Conservation (phyloP, 768 basidiomycete species). For the Amanita pseudoporphyria region DNA sequence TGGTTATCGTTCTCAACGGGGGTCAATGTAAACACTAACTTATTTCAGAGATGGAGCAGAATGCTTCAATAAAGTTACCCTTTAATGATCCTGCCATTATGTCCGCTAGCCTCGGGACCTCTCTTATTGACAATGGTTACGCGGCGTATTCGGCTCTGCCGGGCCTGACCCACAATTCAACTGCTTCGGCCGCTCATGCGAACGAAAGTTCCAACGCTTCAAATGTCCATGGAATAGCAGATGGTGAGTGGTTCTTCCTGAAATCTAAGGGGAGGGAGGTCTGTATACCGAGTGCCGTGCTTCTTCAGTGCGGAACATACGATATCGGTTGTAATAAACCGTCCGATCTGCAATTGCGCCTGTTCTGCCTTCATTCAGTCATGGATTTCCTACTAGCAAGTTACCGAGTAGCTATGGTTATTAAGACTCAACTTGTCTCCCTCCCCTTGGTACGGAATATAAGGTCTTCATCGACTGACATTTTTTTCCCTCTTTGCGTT, state of each 20-base stretch:
- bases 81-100: slow-evolving; percentile 77
- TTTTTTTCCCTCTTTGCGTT: slow-evolving; percentile 23
- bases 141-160: slow-evolving; percentile 54
- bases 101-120: slow-evolving; percentile 55
- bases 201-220: slow-evolving; percentile 12
- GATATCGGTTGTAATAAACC: slow-evolving; percentile 58
- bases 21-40: neutral
- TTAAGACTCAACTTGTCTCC: slow-evolving; percentile 25
- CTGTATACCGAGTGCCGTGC: slow-evolving; percentile 84
- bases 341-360: slow-evolving; percentile 27
- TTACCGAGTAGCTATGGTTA: slow-evolving; percentile 19
- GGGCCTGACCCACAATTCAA: slow-evolving; percentile 22
- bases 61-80: slow-evolving; percentile 24
- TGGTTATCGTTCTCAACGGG: neutral
- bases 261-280: slow-evolving; percentile 70
- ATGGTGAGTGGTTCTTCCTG: slow-evolving; percentile 59
- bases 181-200: slow-evolving; percentile 14
- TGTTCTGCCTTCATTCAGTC: slow-evolving; percentile 20
- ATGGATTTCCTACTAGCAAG: slow-evolving; percentile 31
- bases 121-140: slow-evolving; percentile 16
- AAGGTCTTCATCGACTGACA: slow-evolving; percentile 27
- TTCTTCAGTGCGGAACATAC: slow-evolving; percentile 82
- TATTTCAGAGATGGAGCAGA: neutral
- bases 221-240: slow-evolving; percentile 27
- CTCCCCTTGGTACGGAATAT: slow-evolving; percentile 40